Evolutionary conservation across 805 yeast genomes (phyloP).

Genomic region (Saccharomycodes ludwigii): DNA sequence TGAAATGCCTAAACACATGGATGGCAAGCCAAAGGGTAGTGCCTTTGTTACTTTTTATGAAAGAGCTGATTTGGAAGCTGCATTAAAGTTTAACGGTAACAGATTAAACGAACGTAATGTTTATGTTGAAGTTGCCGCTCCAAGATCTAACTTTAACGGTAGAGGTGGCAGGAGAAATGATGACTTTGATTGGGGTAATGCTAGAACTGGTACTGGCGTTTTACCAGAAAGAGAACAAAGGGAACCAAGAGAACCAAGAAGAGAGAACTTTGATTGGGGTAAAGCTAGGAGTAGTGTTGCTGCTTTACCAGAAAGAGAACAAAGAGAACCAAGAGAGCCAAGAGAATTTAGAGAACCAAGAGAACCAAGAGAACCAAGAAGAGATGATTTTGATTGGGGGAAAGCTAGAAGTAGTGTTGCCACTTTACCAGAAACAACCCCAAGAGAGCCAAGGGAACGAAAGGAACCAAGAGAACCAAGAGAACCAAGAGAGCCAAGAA

Average conservation of each 20-base stretch:
- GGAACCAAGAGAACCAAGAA: conserved; percentile 17
- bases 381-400: conserved; percentile 24
- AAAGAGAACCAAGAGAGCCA: conserved; percentile 17
- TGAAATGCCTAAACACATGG: conserved; percentile 58
- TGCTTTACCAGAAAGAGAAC: conserved; percentile 17
- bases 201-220: conserved; percentile 14
- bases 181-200: conserved; percentile 35
- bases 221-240: conserved; percentile 15
- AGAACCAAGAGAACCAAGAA: conserved; percentile 19
- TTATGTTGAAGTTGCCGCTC: conserved; percentile 74
- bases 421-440: conserved; percentile 20
- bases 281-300: conserved; percentile 36
- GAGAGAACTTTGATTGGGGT: conserved; percentile 30
- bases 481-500: conserved; percentile 18
- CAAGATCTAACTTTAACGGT: conserved; percentile 26
- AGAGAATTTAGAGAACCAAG: conserved; percentile 20
- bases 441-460: conserved; percentile 13
- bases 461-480: conserved; percentile 10
- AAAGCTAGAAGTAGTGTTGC: conserved; percentile 26
- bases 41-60: conserved; percentile 79
- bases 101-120: conserved; percentile 60
- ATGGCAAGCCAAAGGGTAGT: conserved; percentile 62
- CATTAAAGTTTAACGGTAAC: conserved; percentile 59
- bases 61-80: conserved; percentile 62
- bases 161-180: conserved; percentile 29